Percentiles rank a stretch among this genome's conserved stretches.
Conservation (phyloP, 768 basidiomycete species). For the Pisolithus tinctorius region DNA sequence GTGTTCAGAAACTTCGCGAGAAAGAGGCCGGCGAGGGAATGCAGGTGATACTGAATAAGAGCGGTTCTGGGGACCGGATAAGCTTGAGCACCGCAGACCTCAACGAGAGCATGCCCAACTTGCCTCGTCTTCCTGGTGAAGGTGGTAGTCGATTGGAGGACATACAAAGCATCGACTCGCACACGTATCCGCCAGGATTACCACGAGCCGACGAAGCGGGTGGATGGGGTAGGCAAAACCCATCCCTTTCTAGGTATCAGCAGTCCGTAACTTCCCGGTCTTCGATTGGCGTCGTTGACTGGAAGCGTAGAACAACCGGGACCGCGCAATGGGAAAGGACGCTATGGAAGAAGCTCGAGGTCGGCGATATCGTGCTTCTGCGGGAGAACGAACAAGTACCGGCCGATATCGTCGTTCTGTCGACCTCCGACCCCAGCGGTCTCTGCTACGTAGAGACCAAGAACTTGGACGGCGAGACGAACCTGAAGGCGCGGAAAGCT, state of each 20-base stretch:
- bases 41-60: constrained; percentile 53
- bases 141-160: constrained; percentile 55
- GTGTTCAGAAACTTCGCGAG: constrained; percentile 79
- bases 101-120: constrained; percentile 38
- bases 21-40: constrained; percentile 67
- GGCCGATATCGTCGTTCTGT: constrained; percentile 88
- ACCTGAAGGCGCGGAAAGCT: constrained; percentile 81
- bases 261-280: constrained; percentile 51
- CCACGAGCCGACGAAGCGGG: constrained; percentile 21
- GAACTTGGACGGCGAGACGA: constrained; percentile 97
- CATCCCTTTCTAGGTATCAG: constrained; percentile 43
- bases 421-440: constrained; percentile 87
- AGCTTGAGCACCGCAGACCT: constrained; percentile 42
- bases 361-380: constrained; percentile 90
- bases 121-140: constrained; percentile 31
- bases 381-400: constrained; percentile 95
- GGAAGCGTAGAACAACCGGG: constrained; percentile 58
- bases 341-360: constrained; percentile 97
- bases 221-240: constrained; percentile 31
- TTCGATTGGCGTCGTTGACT: constrained; percentile 75
- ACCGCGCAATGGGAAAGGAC: constrained; percentile 90
- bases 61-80: constrained; percentile 23
- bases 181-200: constrained; percentile 54
- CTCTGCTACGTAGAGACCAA: constrained; percentile 97
- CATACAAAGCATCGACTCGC: constrained; percentile 60